A percentile compares a stretch with the other conserved stretches of the same genome.
These are phyloP conservation scores for Trichoderma sp. DNA, from an alignment of 2,329 filamentous ascomycete genomes.

Conservation along the genomic window DNA sequence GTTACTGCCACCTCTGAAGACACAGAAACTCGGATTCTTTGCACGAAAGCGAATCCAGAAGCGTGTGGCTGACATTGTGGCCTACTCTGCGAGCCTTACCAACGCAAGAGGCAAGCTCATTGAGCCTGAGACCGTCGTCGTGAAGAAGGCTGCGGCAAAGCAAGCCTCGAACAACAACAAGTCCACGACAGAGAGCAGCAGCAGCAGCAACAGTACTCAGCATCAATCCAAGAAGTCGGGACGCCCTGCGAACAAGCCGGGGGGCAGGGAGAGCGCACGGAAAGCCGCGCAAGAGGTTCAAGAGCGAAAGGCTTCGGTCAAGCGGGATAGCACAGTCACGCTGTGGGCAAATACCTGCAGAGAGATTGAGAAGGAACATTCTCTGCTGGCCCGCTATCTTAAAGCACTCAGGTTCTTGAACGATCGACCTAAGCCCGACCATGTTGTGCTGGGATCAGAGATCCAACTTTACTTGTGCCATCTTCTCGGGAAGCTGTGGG, in stretches of 20 bases:
- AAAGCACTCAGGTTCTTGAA: constrained; percentile 53
- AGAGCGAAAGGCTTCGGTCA: constrained; percentile 36
- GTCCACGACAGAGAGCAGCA: constrained; percentile 23
- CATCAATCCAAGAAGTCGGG: constrained; percentile 28
- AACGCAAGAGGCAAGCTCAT: constrained; percentile 64
- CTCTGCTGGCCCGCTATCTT: constrained; percentile 49
- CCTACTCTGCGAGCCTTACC: constrained; percentile 71
- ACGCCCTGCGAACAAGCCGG: constrained; percentile 33
- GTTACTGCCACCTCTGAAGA: constrained; percentile 40
- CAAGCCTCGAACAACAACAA: constrained; percentile 25
- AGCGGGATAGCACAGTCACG: not conserved
- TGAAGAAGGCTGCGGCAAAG: constrained; percentile 35
- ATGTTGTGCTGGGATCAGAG: constrained; percentile 38
- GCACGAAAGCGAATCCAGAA: constrained; percentile 58
- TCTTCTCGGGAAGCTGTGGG: constrained; percentile 35
- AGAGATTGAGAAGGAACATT: constrained; percentile 50
- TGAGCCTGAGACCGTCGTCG: constrained; percentile 65
- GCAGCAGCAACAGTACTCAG: not conserved
- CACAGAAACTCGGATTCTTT: constrained; percentile 34
- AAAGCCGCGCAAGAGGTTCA: constrained; percentile 42
- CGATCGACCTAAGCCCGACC: constrained; percentile 43
- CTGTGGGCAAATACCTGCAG: constrained; percentile 7
- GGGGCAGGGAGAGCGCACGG: constrained; percentile 45
- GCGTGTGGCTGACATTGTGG: constrained; percentile 67
- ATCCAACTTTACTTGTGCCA: constrained; percentile 43